Evolutionary conservation across 2,329 filamentous ascomycete species (phyloP).

Genomic region (Phoma sp.): DNA sequence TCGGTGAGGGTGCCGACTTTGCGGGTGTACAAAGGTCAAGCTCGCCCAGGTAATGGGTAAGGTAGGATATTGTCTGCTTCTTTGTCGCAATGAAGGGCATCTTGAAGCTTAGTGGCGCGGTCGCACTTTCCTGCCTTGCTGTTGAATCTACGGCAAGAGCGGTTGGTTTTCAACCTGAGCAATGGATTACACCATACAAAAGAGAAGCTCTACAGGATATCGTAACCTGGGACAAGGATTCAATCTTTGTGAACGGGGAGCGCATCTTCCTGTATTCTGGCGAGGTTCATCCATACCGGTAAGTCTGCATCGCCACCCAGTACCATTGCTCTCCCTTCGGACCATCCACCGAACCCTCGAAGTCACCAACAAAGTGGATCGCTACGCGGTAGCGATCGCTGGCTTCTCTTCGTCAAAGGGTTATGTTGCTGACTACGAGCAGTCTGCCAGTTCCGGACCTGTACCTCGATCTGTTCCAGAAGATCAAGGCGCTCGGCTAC

Average conservation of each 20-base stretch:
- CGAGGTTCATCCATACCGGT: slow-evolving; percentile 75
- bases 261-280: slow-evolving; percentile 75
- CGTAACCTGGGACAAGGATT: slow-evolving; percentile 76
- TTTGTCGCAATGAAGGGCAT: slow-evolving; percentile 29
- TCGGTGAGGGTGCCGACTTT: slow-evolving; percentile 11
- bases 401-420: background rate
- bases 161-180: slow-evolving; percentile 58
- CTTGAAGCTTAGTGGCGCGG: slow-evolving; percentile 23
- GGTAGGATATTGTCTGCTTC: background rate
- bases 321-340: no score
- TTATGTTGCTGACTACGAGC: background rate
- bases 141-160: slow-evolving; percentile 57
- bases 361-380: no score
- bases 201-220: slow-evolving; percentile 63
- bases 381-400: no score
- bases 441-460: slow-evolving; percentile 68
- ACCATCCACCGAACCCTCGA: no score
- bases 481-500: slow-evolving; percentile 81
- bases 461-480: slow-evolving; percentile 79
- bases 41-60: background rate
- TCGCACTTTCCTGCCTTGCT: slow-evolving; percentile 51
- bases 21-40: slow-evolving; percentile 10
- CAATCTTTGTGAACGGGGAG: slow-evolving; percentile 73
- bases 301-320: slow-evolving; percentile 22
- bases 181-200: slow-evolving; percentile 59